Conservation (phyloP, 495 filamentous ascomycete species). For the Penicillium angulare region DNA sequence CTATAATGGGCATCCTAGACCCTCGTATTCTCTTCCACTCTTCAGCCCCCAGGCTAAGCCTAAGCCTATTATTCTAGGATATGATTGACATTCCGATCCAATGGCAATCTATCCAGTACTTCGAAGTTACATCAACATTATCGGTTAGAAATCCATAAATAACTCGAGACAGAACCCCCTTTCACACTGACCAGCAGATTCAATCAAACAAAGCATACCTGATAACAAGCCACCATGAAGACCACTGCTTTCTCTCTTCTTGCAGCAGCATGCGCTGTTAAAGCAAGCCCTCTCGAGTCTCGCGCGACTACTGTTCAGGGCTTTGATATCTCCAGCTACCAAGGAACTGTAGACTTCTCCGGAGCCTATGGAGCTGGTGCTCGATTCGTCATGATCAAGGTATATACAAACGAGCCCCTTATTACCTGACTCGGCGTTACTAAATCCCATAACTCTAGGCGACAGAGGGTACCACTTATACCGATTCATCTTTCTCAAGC, state of each 20-base stretch:
- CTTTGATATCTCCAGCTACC: constrained; percentile 65
- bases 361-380: constrained; percentile 55
- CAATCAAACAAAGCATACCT: background rate
- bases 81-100: background rate
- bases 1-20: background rate
- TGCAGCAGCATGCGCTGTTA: constrained; percentile 14
- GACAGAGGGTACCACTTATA: constrained; percentile 58
- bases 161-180: background rate
- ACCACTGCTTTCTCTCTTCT: constrained; percentile 6
- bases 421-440: background rate
- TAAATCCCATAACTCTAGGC: constrained; percentile 38
- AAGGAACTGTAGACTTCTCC: constrained; percentile 55
- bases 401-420: no score
- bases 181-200: no score
- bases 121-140: no score
- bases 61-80: background rate
- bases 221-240: constrained; percentile 13
- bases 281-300: constrained; percentile 26
- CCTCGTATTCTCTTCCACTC: background rate
- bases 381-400: constrained; percentile 72
- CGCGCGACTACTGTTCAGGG: constrained; percentile 52
- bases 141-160: background rate
- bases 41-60: background rate
- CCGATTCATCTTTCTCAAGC: constrained; percentile 49
- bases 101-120: no score